Evolutionary conservation across 106 monocot genomes (phyloP).

Genomic region (Alisma plantagoaquatica): DNA sequence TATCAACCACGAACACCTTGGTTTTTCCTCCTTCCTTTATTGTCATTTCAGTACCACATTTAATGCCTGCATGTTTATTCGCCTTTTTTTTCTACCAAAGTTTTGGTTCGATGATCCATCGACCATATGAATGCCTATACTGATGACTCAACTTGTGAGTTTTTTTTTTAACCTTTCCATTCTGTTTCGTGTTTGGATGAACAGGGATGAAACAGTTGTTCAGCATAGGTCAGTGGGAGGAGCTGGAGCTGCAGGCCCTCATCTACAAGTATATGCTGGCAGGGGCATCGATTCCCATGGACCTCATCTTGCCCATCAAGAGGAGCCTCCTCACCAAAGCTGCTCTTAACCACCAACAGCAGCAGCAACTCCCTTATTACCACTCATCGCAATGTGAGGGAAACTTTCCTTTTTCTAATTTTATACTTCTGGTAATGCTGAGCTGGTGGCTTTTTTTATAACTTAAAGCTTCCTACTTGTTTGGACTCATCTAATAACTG

Average conservation of each 20-base stretch:
- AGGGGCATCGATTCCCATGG: slow-evolving; percentile 32
- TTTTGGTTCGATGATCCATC: no score
- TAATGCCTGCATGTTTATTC: no score
- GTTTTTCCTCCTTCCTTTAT: no score
- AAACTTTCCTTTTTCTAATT: neutral
- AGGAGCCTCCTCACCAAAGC: slow-evolving; percentile 16
- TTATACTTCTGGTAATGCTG: neutral
- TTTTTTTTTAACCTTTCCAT: neutral
- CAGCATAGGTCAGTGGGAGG: slow-evolving; percentile 36
- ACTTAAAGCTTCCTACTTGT: neutral
- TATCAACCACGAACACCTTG: no score
- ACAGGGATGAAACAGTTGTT: slow-evolving; percentile 17
- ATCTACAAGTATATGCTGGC: slow-evolving; percentile 47
- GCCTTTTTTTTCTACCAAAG: no score
- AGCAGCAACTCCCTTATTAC: slow-evolving; percentile 13
- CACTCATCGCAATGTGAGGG: slow-evolving; percentile 18
- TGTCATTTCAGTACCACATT: no score
- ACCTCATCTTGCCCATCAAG: slow-evolving; percentile 28
- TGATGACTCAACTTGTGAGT: no score
- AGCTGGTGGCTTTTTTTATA: neutral
- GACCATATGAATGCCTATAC: no score
- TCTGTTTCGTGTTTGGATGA: slow-evolving; percentile 1
- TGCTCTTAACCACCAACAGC: slow-evolving; percentile 14
- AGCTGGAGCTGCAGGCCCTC: slow-evolving; percentile 53
- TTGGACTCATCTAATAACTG: no score